Evolutionary conservation across 139 green algal genomes (phyloP).

Genomic region (Chlamydomonas schloesseri): DNA sequence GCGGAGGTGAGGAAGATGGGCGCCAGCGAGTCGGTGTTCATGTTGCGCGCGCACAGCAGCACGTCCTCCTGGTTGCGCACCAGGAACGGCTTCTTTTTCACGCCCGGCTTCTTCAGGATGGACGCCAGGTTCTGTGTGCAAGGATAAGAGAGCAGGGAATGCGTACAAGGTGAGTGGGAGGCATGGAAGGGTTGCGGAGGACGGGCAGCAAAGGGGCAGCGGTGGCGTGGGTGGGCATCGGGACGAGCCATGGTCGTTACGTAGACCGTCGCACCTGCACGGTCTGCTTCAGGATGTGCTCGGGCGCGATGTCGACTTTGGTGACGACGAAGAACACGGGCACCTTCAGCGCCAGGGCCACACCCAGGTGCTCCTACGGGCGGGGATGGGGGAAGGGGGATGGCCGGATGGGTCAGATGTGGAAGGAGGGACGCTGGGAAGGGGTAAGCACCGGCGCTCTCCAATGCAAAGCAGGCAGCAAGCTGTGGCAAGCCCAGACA

Average conservation of each 20-base stretch:
- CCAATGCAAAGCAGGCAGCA: too few relatives aligned
- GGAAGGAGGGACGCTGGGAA: too few relatives aligned
- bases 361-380: conserved; percentile 90
- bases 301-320: conserved; percentile 91
- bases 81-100: conserved; percentile 90
- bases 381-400: not conserved
- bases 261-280: conserved; percentile 78
- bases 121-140: conserved; percentile 64
- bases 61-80: conserved; percentile 81
- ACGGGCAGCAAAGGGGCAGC: too few relatives aligned
- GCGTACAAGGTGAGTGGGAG: too few relatives aligned
- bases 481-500: too few relatives aligned
- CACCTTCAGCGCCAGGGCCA: conserved; percentile 91
- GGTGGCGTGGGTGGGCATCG: too few relatives aligned
- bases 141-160: too few relatives aligned
- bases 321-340: conserved; percentile 93
- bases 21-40: conserved; percentile 86
- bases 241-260: too few relatives aligned
- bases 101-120: conserved; percentile 92
- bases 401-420: not conserved
- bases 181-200: too few relatives aligned
- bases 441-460: too few relatives aligned
- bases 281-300: conserved; percentile 90
- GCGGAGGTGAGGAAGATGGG: conserved; percentile 94
- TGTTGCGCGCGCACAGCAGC: conserved; percentile 86